Conservation (phyloP, 2,329 filamentous ascomycete genomes). For the Epichloe sylvatica region DNA sequence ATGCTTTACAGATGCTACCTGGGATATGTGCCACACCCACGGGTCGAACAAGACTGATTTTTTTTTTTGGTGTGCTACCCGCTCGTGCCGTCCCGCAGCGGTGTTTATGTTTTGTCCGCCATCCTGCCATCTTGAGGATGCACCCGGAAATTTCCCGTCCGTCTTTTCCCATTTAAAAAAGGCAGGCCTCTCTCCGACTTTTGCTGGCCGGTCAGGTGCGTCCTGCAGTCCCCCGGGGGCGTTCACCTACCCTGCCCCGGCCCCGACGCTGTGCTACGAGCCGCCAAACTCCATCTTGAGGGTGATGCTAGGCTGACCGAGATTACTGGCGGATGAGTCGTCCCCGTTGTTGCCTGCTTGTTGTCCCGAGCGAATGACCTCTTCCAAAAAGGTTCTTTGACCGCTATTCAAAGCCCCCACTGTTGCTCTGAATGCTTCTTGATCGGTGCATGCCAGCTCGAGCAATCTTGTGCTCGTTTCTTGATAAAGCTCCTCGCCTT, state of each 20-base stretch:
- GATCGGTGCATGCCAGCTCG: constrained; percentile 67
- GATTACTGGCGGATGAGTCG: constrained; percentile 27
- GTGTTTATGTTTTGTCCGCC: not conserved
- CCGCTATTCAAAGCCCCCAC: constrained; percentile 57
- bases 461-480: constrained; percentile 67
- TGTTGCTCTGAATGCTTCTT: constrained; percentile 56
- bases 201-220: constrained; percentile 1
- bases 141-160: too few relatives aligned
- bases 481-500: constrained; percentile 45
- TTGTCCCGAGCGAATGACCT: constrained; percentile 56
- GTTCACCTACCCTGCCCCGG: not conserved
- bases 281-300: constrained; percentile 84
- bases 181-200: not conserved
- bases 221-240: not conserved
- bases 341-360: constrained; percentile 27
- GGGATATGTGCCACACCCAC: not conserved
- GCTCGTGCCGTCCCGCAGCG: not conserved
- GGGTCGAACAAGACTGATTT: not conserved
- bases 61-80: not conserved
- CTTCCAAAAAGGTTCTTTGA: constrained; percentile 72
- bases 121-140: not conserved
- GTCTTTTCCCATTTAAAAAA: not conserved
- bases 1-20: not conserved
- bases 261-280: constrained; percentile 8
- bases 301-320: constrained; percentile 67